Base-by-base conservation (phyloP, 371 early-diverging fungal species). In the Mucor plumbeus region DNA sequence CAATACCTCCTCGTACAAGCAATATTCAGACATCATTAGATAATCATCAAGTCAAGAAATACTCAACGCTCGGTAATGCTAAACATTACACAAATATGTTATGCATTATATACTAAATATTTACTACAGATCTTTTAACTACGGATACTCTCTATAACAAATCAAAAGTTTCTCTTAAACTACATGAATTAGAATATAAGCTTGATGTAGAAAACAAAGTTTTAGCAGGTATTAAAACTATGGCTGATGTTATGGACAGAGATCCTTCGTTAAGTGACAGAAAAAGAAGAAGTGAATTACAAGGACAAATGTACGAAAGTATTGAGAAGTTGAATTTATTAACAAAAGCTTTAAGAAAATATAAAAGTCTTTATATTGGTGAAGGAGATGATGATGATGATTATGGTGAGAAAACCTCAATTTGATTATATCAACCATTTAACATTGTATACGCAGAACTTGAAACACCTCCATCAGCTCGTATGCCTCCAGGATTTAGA, bases 141-240 rank as follows among this genome's bases (percentile, higher is more conserved):
- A 87, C 89, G 21, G 89, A 90, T 38, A 90, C 92, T 19, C 82
- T 90, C 8, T 86, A 94, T 67, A 94, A 94, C 26, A 85, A 87
- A 9, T 91, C 93, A 48, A 95, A 95, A 78, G 91, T 97, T 36
- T 91, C 94, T 33, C 82, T 92, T 66, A 95, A 94, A 76, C 78
- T 96, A 47, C 89, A 90, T 56, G 95, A 95, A 71, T 78, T 96
- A 50, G 88, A 91, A 50, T 91, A 88, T 74, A 96, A 96, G 76
- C 87, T 97, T 34, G 93, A 95, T 68, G 91, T 97, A 5, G 98
- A 98, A 83, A 90, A 87, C 70, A 94, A 94, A 75, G 89, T 97
- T 17, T 83, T 91, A 68, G 89, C 91, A 47, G 97, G 95, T 43
- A 85, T 88, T 21, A 83, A 84, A 61, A 86, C 85, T 14, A 76